These are phyloP conservation scores for Rutstroemia sp. DNA, from an alignment of 2,329 filamentous ascomycete species.

Conservation along the genomic window DNA sequence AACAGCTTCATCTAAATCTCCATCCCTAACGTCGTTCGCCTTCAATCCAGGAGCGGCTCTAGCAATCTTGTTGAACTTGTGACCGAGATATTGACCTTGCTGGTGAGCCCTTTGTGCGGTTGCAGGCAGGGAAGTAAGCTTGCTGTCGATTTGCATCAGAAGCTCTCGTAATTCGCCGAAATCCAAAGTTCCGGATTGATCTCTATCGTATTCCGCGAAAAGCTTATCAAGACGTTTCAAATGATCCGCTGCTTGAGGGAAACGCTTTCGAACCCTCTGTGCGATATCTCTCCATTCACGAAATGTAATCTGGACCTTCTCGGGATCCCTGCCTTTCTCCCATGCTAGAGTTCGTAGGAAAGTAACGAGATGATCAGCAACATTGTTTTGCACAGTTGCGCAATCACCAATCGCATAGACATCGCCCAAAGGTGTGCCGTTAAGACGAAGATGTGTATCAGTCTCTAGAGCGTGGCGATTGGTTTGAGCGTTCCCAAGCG, in stretches of 20 bases:
- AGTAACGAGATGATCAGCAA: slow-evolving; percentile 81
- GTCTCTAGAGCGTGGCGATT: slow-evolving; percentile 92
- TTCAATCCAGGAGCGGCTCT: slow-evolving; percentile 66
- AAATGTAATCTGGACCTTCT: slow-evolving; percentile 81
- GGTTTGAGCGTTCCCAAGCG: slow-evolving; percentile 68
- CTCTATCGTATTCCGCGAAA: slow-evolving; percentile 86
- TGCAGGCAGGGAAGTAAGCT: slow-evolving; percentile 87
- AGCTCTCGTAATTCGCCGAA: slow-evolving; percentile 88
- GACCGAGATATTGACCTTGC: slow-evolving; percentile 85
- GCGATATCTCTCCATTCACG: slow-evolving; percentile 83
- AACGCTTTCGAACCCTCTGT: slow-evolving; percentile 73
- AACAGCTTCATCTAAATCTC: slow-evolving; percentile 83
- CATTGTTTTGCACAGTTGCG: slow-evolving; percentile 93
- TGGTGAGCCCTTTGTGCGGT: slow-evolving; percentile 96
- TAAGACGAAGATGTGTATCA: slow-evolving; percentile 83
- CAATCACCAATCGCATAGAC: slow-evolving; percentile 97
- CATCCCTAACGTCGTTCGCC: slow-evolving; percentile 76
- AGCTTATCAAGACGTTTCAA: slow-evolving; percentile 84
- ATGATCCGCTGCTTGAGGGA: slow-evolving; percentile 84
- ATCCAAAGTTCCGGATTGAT: slow-evolving; percentile 87
- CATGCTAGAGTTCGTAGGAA: slow-evolving; percentile 87
- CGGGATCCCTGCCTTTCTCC: slow-evolving; percentile 85
- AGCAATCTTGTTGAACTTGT: slow-evolving; percentile 89
- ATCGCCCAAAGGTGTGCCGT: slow-evolving; percentile 82
- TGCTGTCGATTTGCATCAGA: slow-evolving; percentile 85